Conservation (phyloP, 116 monocot species). For the Posidonia oceanica region DNA sequence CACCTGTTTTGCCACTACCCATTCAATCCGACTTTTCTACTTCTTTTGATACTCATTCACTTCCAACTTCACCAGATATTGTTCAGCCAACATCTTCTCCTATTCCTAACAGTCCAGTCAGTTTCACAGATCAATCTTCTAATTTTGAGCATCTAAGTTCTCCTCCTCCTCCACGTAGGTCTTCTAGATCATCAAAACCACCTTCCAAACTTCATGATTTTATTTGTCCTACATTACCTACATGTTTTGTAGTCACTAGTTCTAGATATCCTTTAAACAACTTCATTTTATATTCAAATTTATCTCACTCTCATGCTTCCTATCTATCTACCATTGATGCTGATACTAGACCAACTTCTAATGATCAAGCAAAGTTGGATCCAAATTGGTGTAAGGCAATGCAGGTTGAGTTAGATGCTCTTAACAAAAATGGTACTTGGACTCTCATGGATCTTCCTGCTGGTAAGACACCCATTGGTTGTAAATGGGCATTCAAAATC, state of each 20-base stretch:
- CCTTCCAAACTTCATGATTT: background rate
- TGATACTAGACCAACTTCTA: background rate
- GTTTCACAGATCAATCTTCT: too few relatives aligned
- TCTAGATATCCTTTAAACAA: background rate
- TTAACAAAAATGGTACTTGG: background rate
- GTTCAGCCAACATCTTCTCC: too few relatives aligned
- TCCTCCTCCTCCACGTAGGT: too few relatives aligned
- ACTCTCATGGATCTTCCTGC: background rate
- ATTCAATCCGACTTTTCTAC: too few relatives aligned
- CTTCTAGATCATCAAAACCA: too few relatives aligned
- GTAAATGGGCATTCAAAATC: background rate
- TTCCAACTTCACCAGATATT: too few relatives aligned
- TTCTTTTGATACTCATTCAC: too few relatives aligned
- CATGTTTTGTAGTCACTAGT: too few relatives aligned
- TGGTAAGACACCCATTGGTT: background rate
- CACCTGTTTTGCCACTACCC: too few relatives aligned
- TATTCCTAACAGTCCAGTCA: too few relatives aligned
- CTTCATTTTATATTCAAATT: background rate
- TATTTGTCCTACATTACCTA: background rate
- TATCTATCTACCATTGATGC: background rate
- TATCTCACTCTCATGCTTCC: background rate
- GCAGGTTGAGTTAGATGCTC: background rate
- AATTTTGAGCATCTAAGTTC: too few relatives aligned
- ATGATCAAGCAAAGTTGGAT: background rate
- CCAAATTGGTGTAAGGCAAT: background rate